Base-by-base conservation (phyloP, 108 stramenopile species). In the Cyclotella distinguenda region DNA sequence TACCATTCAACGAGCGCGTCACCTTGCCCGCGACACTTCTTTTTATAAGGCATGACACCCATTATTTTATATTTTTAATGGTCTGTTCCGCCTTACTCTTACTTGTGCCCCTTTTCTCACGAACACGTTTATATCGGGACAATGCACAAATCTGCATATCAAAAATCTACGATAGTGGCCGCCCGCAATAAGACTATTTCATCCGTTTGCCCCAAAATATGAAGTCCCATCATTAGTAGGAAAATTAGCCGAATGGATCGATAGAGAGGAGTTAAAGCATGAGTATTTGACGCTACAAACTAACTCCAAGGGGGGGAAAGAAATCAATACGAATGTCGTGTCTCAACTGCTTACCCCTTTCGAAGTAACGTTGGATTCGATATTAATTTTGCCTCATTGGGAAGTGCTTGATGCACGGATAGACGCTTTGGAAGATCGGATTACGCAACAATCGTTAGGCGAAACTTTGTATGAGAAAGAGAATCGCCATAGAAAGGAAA, bases 151-250 rank as follows among this genome's bases (percentile, higher is more conserved):
- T n/a, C n/a, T n/a, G n/a, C n/a, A n/a, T n/a, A n/a, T n/a, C n/a
- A n/a, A n/a, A n/a, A n/a, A n/a, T n/a, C n/a, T n/a, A 22, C 6
- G 36, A 7, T 19, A 72, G 70, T 91, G 90, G 90, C 90, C 90
- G 47, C 90, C 90, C 0, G 84, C 85, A 22, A 82, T 91, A 31
- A 79, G 90, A 50, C 51, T 91, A 12, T 88, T 91, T 63, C 90
- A 91, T 72, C 90, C 90, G 6, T 91, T 91, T 64, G 77, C 57
- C 19, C 61, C 63, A 0, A 28, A 34, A 10, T 22, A 42, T 33
- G 55, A 60, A 12, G 54, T 71, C 15, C 60, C 81, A 8, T 53
- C 43, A n/a, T 23, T 70, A 4, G 89, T 85, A 21, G 79, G 85
- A 38, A 70, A 79, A 21, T 59, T 91, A 28, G 85, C 90, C 9